Evolutionary conservation across 169 alveolate species (phyloP).

Genomic region (Cryptosporidium baileyi): DNA sequence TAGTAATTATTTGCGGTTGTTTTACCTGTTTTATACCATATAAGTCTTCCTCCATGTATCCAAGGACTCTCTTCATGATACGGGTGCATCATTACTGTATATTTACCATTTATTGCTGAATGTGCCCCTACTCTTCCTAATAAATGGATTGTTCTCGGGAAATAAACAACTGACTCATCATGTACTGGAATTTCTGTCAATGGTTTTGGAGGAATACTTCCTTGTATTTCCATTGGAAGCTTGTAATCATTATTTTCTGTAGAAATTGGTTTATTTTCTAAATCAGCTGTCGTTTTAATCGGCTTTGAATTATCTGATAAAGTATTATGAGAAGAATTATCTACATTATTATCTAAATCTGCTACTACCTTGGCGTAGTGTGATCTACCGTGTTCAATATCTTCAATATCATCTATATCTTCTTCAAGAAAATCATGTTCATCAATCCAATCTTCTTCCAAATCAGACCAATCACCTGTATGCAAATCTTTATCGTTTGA

Average conservation of each 20-base stretch:
- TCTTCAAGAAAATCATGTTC: conserved; percentile 60
- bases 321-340: background rate
- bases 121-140: conserved; percentile 49
- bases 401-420: conserved; percentile 60
- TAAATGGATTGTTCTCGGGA: conserved; percentile 50
- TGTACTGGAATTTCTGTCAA: background rate
- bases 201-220: conserved; percentile 48
- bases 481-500: conserved; percentile 4
- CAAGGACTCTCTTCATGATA: conserved; percentile 71
- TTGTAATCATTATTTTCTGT: background rate
- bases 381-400: conserved; percentile 39
- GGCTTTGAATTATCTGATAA: background rate
- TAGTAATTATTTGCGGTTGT: background rate
- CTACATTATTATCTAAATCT: background rate
- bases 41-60: conserved; percentile 61
- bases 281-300: background rate
- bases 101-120: conserved; percentile 44
- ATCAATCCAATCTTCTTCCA: conserved; percentile 68
- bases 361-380: conserved; percentile 28
- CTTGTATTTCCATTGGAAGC: conserved; percentile 44
- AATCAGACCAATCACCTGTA: conserved; percentile 56
- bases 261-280: background rate
- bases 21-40: conserved; percentile 56
- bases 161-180: conserved; percentile 34
- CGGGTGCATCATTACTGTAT: conserved; percentile 68